These are phyloP conservation scores for Termitomyces sp. DNA, from an alignment of 768 basidiomycete species.

Conservation along the genomic window DNA sequence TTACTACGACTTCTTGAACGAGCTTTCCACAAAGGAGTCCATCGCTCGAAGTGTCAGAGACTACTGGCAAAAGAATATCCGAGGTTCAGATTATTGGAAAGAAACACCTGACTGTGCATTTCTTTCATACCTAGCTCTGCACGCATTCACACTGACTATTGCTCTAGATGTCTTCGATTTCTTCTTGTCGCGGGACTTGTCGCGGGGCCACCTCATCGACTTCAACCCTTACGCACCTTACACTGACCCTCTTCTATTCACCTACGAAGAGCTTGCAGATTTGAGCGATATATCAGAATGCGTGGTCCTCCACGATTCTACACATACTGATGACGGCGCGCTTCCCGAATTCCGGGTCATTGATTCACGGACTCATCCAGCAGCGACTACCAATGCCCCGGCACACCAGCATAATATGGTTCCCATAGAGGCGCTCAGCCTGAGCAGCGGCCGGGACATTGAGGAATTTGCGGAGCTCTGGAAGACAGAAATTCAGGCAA, in stretches of 20 bases:
- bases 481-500: conserved; percentile 45
- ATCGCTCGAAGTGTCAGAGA: conserved; percentile 45
- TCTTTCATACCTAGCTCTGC: not conserved
- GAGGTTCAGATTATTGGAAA: conserved; percentile 44
- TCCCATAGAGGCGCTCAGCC: conserved; percentile 78
- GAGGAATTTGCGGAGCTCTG: conserved; percentile 67
- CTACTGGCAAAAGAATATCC: conserved; percentile 71
- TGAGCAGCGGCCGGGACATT: conserved; percentile 70
- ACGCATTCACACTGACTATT: not conserved
- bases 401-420: conserved; percentile 84
- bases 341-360: conserved; percentile 57
- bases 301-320: not conserved
- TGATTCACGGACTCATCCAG: conserved; percentile 69
- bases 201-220: conserved; percentile 77
- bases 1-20: conserved; percentile 82
- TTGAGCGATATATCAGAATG: conserved; percentile 21
- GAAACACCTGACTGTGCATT: conserved; percentile 60
- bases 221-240: conserved; percentile 84
- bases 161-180: conserved; percentile 77
- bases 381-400: conserved; percentile 62
- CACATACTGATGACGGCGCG: not conserved
- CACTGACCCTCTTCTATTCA: conserved; percentile 87
- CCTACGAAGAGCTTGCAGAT: conserved; percentile 64
- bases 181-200: conserved; percentile 76
- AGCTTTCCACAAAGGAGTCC: conserved; percentile 42